Evolutionary conservation across 495 filamentous ascomycete genomes (phyloP), one percentile per base, ranked within the genome.

Genomic region (Daldinia decipiens): DNA sequence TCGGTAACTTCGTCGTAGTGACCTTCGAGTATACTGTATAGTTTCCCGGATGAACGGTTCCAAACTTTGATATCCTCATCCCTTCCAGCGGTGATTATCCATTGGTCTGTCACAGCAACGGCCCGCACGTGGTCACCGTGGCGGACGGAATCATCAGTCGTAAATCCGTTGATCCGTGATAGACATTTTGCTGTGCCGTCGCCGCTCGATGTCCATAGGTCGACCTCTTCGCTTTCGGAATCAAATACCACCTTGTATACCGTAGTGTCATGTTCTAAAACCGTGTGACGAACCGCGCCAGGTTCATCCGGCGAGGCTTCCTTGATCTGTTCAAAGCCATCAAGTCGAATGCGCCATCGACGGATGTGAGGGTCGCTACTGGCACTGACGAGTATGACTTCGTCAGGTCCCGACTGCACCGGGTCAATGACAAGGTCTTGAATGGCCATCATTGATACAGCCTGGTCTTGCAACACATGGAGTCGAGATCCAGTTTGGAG

Each of bases 1-100:
- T 90, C 92, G 4, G 91, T 97, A 29, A 99, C 91, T 75, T 98
- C 95, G 70, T 98, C 93, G 76, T 87, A 98, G 78, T 99, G 95
- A 0, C 95, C 95, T 17, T 87, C 85, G 60, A 95, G 93, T 2
- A 87, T 86, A 74, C 92, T 91, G 70, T 91, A 84, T 51, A 97
- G 83, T 67, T 91, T 85, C 15, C 93, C 95, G 54, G 86, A 92
- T 72, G 82, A 45, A 43, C 78, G 75, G 76, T 97, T 90, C 95
- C 95, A 99, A 12, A 98, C 87, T 65, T 95, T 90, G 54, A 99
- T 85, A 64, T 96, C 89, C 79, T 99, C 95, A 75, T 97, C 93
- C 61, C 95, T 82, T 62, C 95, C 97, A 0, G 90, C 94, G 0
- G 94, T 98, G 21, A 97, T 82, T n/a, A 95, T 86, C 91, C 91